Base-by-base conservation (phyloP, 805 yeast species). In the Barnettozyma californica region DNA sequence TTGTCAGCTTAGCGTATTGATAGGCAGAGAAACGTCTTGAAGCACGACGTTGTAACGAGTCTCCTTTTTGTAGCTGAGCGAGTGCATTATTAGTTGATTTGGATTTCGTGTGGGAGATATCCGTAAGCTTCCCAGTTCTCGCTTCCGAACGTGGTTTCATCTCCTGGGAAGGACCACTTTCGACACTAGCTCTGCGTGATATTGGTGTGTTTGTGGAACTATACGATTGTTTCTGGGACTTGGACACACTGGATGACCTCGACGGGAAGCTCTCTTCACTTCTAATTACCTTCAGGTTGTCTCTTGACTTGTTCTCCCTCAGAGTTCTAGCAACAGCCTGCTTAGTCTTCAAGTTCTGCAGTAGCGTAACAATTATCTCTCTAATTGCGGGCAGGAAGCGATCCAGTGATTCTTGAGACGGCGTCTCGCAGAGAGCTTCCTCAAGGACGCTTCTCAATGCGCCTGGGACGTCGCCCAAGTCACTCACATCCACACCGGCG, bases 1-100 rank as follows among this genome's bases (percentile, higher is more conserved):
- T 80, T 0, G 87, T 71, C 10, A 87, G 72, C 58, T 85, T 87
- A 1, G 95, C 88, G 66, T 84, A 83, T 60, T 92, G 98, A 52
- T 91, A 92, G 0, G 97, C 97, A 5, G 97, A 89, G 62, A 85
- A 92, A 47, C 99, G 73, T 57, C 92, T 84, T 0, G 97, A 91
- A 0, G 98, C 99, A 52, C 97, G 77, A 56, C 99, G 77, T 69
- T 85, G 95, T 29, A 94, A 70, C 3, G 87, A 84, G 43, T 87
- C 87, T 3, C 91, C 88, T 41, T 83, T 81, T 59, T 92, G 96
- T 9, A 92, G 71, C 56, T 87, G 87, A 0, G 81, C 73, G 26
- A 91, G 70, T 0, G 96, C 89, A 56, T 84, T 89, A 19, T 64
- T 67, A 37, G 49, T 29, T 2, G 51, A 23, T 33, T 48, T 45